Conservation (phyloP, 1,284 basidiomycete genomes). For the Trichosporon asahii region DNA sequence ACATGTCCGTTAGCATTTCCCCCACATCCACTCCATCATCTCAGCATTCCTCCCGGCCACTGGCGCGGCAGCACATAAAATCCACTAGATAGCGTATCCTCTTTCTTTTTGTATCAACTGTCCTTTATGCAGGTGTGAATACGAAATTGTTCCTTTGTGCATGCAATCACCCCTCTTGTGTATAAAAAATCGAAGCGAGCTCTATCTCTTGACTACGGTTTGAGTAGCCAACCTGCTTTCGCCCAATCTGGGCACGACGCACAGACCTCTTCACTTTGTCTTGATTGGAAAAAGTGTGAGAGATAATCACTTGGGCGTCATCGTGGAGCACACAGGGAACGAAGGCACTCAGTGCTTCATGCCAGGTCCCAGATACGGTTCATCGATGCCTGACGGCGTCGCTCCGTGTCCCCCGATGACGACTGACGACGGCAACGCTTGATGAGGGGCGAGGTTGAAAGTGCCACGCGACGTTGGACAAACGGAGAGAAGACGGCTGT, state of each 20-base stretch:
- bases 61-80: constrained; percentile 2
- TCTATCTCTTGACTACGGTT: background rate
- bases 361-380: background rate
- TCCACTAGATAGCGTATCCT: background rate
- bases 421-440: background rate
- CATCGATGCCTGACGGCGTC: background rate
- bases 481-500: background rate
- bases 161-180: background rate
- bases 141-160: background rate
- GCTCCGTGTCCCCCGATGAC: background rate
- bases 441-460: background rate
- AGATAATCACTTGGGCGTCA: background rate
- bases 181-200: background rate
- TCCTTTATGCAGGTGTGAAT: constrained; percentile 3
- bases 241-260: background rate
- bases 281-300: background rate
- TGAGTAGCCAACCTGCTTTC: background rate
- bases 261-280: background rate
- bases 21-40: background rate
- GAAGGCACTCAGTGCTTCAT: background rate
- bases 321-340: background rate
- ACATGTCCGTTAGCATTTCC: background rate
- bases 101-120: background rate
- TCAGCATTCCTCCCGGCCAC: background rate
- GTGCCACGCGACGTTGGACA: background rate